Evolutionary conservation across 1,139 yeast genomes (phyloP).

Genomic region (Zhuliangozyma blackwelliae): DNA sequence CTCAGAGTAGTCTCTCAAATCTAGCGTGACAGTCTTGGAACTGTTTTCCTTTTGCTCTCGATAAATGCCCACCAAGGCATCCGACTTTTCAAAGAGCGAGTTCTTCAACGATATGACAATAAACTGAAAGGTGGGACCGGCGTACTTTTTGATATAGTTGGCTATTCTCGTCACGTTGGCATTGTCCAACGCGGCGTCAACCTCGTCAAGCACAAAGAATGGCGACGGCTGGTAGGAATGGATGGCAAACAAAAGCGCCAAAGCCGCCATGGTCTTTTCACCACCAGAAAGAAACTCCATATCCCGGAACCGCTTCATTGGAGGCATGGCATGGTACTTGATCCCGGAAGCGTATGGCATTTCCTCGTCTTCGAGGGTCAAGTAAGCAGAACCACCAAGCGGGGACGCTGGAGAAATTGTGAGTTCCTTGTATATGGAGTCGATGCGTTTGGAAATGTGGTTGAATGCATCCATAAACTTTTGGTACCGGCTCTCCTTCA

Average conservation of each 20-base stretch:
- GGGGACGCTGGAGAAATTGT: constrained; percentile 68
- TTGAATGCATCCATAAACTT: constrained; percentile 69
- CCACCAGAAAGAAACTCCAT: constrained; percentile 96
- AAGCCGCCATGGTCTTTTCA: constrained; percentile 93
- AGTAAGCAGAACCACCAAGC: constrained; percentile 88
- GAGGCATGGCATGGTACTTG: constrained; percentile 94
- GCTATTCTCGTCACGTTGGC: constrained; percentile 85
- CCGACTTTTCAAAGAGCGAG: constrained; percentile 82
- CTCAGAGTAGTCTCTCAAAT: constrained; percentile 59
- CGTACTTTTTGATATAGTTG: constrained; percentile 70
- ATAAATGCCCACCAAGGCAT: constrained; percentile 89
- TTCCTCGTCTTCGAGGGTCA: constrained; percentile 83
- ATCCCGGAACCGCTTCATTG: constrained; percentile 87
- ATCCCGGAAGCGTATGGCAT: constrained; percentile 84
- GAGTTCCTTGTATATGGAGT: constrained; percentile 79
- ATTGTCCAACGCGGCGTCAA: constrained; percentile 94
- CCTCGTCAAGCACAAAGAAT: constrained; percentile 91
- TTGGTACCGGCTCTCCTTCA: constrained; percentile 58
- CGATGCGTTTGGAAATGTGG: constrained; percentile 71
- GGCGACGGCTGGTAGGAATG: constrained; percentile 94
- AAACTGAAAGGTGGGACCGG: constrained; percentile 80
- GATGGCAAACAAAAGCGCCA: constrained; percentile 85
- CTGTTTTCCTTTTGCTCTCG: constrained; percentile 76
- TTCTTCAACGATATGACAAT: constrained; percentile 91
- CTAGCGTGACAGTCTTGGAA: constrained; percentile 73